phyloP scores from a whole-genome alignment of 208 protist species.

The Wallacemonas sp. region DNA sequence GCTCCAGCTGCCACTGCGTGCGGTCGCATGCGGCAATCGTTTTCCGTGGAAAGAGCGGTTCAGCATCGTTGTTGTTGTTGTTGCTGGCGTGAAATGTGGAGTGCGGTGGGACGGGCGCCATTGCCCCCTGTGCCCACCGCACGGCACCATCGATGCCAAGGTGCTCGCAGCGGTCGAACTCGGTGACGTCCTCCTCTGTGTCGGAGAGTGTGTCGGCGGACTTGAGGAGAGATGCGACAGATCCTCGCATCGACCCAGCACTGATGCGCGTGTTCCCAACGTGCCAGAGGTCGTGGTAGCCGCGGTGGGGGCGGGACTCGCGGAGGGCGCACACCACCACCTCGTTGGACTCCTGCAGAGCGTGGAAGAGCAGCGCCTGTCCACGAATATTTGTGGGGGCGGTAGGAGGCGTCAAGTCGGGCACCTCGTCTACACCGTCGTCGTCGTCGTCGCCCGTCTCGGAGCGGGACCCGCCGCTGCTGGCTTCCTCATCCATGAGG shows the following conservation, averaged over 20 bases:
- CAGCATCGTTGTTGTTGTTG: background rate
- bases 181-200: slow-evolving; percentile 14
- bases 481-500: background rate
- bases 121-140: slow-evolving; percentile 50
- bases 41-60: background rate
- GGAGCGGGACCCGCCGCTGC: background rate
- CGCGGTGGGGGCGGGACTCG: slow-evolving; percentile 53
- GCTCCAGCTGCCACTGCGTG: slow-evolving; percentile 53
- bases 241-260: background rate
- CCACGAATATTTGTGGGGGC: slow-evolving; percentile 13
- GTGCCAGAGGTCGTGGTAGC: slow-evolving; percentile 53
- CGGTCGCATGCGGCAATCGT: slow-evolving; percentile 37
- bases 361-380: slow-evolving; percentile 39
- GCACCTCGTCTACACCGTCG: background rate
- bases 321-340: slow-evolving; percentile 58
- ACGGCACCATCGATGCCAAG: slow-evolving; percentile 38
- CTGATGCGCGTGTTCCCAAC: background rate
- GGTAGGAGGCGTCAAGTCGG: background rate
- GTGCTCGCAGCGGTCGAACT: slow-evolving; percentile 42
- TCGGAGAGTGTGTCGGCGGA: slow-evolving; percentile 16
- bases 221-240: background rate
- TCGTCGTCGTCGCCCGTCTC: background rate
- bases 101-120: background rate
- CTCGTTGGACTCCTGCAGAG: slow-evolving; percentile 45
- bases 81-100: background rate